phyloP scores from a whole-genome alignment of 2,329 filamentous ascomycete genomes.

The Neofusicoccum parvum region DNA sequence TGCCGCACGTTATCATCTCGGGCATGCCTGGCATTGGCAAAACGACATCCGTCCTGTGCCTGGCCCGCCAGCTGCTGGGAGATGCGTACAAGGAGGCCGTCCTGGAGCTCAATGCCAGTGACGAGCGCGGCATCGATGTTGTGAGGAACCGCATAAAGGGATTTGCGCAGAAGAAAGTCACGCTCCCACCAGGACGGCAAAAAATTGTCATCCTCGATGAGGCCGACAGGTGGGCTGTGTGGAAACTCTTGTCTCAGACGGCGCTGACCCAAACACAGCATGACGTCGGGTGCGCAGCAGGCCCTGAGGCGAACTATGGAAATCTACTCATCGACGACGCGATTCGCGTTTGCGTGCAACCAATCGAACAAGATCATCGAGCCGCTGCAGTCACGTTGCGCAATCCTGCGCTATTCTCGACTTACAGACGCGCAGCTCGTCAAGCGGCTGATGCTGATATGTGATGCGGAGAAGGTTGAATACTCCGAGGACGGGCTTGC shows the following conservation, averaged over 20 bases:
- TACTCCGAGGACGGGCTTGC: conserved; percentile 92
- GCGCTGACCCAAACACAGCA: conserved; percentile 49
- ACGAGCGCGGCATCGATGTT: conserved; percentile 96
- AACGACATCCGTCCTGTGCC: conserved; percentile 91
- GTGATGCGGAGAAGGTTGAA: conserved; percentile 86
- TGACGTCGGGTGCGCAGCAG: conserved; percentile 96
- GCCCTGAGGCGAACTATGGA: conserved; percentile 96
- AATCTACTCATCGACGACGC: conserved; percentile 93
- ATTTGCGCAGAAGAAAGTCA: conserved; percentile 99
- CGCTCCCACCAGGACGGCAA: conserved; percentile 83
- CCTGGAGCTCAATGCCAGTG: conserved; percentile 91
- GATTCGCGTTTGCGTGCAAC: conserved; percentile 98
- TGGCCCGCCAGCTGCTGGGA: conserved; percentile 87
- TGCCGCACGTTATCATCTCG: conserved; percentile 99
- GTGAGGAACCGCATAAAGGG: conserved; percentile 97
- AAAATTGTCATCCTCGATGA: conserved; percentile 98
- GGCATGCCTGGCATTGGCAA: conserved; percentile 99
- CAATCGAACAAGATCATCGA: conserved; percentile 99
- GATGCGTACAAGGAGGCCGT: conserved; percentile 97
- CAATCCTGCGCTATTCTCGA: conserved; percentile 90
- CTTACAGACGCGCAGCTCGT: conserved; percentile 92
- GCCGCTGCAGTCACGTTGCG: conserved; percentile 94
- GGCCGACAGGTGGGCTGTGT: conserved; percentile 69
- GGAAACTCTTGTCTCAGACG: not conserved
- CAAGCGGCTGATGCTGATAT: conserved; percentile 87